These are phyloP conservation scores for Tulasnella sp. DNA, from an alignment of 768 basidiomycete species.

Conservation along the genomic window DNA sequence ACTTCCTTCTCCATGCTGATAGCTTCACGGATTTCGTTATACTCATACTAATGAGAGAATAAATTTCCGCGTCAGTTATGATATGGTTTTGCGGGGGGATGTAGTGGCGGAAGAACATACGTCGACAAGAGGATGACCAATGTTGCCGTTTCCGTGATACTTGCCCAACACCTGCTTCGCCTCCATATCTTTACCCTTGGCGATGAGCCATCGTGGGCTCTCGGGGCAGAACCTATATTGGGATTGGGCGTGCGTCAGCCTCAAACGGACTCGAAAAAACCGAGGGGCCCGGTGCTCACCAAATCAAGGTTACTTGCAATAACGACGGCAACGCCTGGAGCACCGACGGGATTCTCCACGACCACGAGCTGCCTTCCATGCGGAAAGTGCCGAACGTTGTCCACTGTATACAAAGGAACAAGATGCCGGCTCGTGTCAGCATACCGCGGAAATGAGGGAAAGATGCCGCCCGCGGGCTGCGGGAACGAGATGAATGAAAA, in stretches of 20 bases:
- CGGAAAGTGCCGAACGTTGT: conserved; percentile 47
- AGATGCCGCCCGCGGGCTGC: neutral
- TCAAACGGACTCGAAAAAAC: neutral
- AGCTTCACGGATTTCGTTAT: conserved; percentile 58
- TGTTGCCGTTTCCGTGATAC: conserved; percentile 64
- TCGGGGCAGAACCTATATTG: conserved; percentile 53
- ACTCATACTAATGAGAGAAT: conserved; percentile 27
- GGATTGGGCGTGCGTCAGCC: too few relatives aligned
- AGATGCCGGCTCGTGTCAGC: neutral
- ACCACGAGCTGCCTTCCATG: conserved; percentile 37
- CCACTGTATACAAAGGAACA: conserved; percentile 37
- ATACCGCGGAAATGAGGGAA: neutral
- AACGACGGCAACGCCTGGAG: conserved; percentile 59
- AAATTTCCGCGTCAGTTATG: neutral
- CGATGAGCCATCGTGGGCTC: conserved; percentile 62
- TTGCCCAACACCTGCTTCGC: conserved; percentile 62
- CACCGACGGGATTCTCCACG: conserved; percentile 53
- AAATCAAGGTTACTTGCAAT: conserved; percentile 52
- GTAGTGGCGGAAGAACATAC: conserved; percentile 39
- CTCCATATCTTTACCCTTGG: conserved; percentile 50
- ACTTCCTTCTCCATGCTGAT: conserved; percentile 59
- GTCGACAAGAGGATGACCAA: conserved; percentile 55
- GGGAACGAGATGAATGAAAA: neutral
- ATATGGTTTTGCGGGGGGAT: too few relatives aligned
- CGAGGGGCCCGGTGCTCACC: conserved; percentile 36